A percentile compares a stretch with the other conserved stretches of the same genome.
Conservation (phyloP, 345 rosid genomes). For the Moringa oleifera region DNA sequence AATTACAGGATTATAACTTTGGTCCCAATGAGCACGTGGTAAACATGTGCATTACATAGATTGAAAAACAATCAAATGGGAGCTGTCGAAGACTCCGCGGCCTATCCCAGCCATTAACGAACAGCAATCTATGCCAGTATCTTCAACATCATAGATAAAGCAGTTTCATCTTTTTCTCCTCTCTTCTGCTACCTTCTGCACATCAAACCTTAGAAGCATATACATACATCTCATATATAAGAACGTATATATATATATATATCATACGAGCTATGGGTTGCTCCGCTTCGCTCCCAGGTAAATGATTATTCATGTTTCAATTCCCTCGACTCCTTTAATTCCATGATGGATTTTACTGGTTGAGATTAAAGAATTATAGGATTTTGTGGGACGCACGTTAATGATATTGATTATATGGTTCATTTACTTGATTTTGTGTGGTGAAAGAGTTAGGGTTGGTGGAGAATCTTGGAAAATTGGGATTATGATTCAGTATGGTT, state of each 20-base stretch:
- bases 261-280: conserved; percentile 63
- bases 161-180: not conserved
- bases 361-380: not conserved
- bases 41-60: no score
- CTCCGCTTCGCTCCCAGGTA: conserved; percentile 85
- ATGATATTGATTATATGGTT: conserved; percentile 8
- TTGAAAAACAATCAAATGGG: no score
- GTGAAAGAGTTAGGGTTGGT: not conserved
- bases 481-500: not conserved
- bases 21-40: no score
- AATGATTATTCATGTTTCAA: not conserved
- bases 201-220: not conserved
- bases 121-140: no score
- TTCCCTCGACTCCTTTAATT: not conserved
- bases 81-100: no score
- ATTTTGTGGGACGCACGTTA: conserved; percentile 2
- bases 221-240: no score
- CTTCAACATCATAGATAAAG: no score
- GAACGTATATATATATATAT: no score
- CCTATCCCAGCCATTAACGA: no score
- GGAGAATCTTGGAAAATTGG: not conserved
- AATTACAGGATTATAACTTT: no score
- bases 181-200: not conserved
- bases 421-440: conserved; percentile 2
- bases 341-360: conserved; percentile 4